Evolutionary conservation across 768 basidiomycete genomes (phyloP).

Genomic region (Boletus reticulatus): DNA sequence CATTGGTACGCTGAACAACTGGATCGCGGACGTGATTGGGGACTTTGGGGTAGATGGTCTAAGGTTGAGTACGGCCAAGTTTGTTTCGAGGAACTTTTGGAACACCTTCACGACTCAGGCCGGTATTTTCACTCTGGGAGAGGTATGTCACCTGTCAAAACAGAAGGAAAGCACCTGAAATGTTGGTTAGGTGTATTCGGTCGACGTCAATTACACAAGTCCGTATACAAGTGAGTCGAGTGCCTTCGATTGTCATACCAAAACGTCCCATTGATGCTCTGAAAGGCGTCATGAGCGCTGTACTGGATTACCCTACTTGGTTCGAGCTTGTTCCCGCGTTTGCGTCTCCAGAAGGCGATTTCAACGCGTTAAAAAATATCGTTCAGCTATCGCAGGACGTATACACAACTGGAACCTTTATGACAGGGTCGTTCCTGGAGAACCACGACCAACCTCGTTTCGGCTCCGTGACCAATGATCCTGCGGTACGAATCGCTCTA

Average conservation of each 20-base stretch:
- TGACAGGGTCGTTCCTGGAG: slow-evolving; percentile 49
- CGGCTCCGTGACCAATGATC: slow-evolving; percentile 40
- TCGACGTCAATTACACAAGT: slow-evolving; percentile 38
- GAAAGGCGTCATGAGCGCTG: slow-evolving; percentile 41
- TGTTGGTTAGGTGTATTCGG: slow-evolving; percentile 37
- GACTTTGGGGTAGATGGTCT: slow-evolving; percentile 53
- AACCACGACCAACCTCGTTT: slow-evolving; percentile 57
- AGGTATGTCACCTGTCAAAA: slow-evolving; percentile 33
- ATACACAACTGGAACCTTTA: slow-evolving; percentile 41
- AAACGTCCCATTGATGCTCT: neutral
- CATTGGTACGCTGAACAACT: slow-evolving; percentile 41
- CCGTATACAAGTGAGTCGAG: slow-evolving; percentile 40
- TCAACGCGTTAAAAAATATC: slow-evolving; percentile 29
- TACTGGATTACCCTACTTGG: slow-evolving; percentile 52
- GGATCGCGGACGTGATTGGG: slow-evolving; percentile 46
- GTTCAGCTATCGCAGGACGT: slow-evolving; percentile 32
- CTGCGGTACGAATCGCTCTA: slow-evolving; percentile 30
- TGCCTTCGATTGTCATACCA: neutral
- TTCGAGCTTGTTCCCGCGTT: slow-evolving; percentile 44
- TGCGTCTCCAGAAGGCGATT: slow-evolving; percentile 30
- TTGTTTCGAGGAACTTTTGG: slow-evolving; percentile 56
- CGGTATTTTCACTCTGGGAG: slow-evolving; percentile 54
- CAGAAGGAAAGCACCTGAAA: slow-evolving; percentile 20
- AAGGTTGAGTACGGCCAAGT: slow-evolving; percentile 60
- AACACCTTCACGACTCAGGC: slow-evolving; percentile 45